These are phyloP conservation scores for Colletotrichum agaves DNA, from an alignment of 2,329 filamentous ascomycete species.

Conservation along the genomic window DNA sequence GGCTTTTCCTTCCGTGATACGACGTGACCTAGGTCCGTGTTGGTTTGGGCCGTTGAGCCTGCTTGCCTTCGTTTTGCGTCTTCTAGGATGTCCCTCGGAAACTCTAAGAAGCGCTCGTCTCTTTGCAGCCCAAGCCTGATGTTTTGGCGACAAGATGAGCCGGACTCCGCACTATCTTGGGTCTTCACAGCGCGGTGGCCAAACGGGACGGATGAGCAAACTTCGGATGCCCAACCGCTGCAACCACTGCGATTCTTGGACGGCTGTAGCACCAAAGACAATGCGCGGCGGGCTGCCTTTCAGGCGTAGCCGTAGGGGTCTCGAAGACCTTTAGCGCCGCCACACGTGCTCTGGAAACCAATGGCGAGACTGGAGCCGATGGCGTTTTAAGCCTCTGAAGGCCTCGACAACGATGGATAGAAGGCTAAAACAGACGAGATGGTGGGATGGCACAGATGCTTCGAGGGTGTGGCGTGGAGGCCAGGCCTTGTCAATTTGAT, in stretches of 20 bases:
- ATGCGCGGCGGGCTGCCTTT: not conserved
- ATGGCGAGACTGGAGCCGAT: not conserved
- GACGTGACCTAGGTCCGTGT: not conserved
- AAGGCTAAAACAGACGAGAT: constrained; percentile 23
- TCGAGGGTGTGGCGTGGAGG: constrained; percentile 4
- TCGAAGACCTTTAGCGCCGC: constrained; percentile 10
- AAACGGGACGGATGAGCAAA: constrained; percentile 8
- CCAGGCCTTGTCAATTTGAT: not conserved
- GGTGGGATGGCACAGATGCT: constrained; percentile 15
- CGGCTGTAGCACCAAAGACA: too few species aligned
- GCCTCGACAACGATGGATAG: constrained; percentile 13
- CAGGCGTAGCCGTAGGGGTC: constrained; percentile 18
- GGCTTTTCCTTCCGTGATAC: too few species aligned
- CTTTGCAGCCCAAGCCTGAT: constrained; percentile 18
- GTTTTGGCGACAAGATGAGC: constrained; percentile 7
- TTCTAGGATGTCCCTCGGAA: constrained; percentile 29
- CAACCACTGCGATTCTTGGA: not conserved
- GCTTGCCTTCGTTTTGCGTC: constrained; percentile 26
- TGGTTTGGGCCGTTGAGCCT: constrained; percentile 7
- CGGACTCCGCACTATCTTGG: not conserved
- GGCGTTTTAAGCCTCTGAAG: not conserved
- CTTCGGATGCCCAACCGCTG: constrained; percentile 25
- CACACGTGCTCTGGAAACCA: constrained; percentile 17
- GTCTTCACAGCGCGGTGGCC: not conserved
- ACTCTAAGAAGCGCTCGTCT: constrained; percentile 30